Conservation (phyloP, 2,329 filamentous ascomycete species). For the Trichoderma sp. region DNA sequence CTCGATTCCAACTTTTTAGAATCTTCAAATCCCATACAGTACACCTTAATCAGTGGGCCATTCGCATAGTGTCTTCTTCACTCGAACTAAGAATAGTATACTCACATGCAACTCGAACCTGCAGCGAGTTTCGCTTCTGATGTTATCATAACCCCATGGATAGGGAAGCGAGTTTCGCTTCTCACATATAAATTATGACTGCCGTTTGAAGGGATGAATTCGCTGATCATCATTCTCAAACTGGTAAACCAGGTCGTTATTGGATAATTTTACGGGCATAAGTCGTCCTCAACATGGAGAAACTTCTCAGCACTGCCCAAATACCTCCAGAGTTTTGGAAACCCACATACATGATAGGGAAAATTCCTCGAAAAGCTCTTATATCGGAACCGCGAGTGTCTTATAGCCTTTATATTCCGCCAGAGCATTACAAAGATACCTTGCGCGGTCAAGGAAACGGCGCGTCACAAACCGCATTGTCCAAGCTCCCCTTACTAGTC, state of each 20-base stretch:
- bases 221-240: background rate
- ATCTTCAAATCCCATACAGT: too few species aligned
- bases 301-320: background rate
- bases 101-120: background rate
- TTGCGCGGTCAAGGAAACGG: background rate
- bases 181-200: background rate
- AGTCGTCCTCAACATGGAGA: background rate
- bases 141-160: background rate
- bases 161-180: background rate
- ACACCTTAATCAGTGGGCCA: background rate
- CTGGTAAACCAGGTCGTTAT: background rate
- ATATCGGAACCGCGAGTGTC: background rate
- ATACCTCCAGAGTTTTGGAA: background rate
- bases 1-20: too few species aligned
- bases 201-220: background rate
- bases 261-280: background rate
- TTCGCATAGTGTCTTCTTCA: background rate
- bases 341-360: background rate
- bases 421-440: background rate
- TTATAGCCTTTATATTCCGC: background rate
- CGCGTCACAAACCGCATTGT: background rate
- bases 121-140: background rate
- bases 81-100: background rate
- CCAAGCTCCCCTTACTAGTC: background rate
- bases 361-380: background rate